Evolutionary conservation across 345 rosid genomes (phyloP), one percentile per base, ranked within the genome.

Genomic region (Eucalyptus decipiens): DNA sequence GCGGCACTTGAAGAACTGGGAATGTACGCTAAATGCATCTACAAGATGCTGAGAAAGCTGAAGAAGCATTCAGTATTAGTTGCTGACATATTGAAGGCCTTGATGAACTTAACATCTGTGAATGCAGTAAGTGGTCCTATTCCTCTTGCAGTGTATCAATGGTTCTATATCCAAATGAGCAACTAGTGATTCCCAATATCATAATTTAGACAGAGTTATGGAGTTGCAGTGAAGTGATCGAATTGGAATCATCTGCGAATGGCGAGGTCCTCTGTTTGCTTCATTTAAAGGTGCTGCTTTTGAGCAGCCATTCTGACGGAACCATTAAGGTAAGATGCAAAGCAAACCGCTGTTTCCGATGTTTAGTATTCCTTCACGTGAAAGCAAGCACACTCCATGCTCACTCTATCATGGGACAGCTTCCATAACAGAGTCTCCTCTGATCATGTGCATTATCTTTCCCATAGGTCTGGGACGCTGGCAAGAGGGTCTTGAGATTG

Each of bases 261-360:
- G 95, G 96, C 7, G 96, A 95, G 88, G 92, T 94, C 69, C 88
- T 95, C 88, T 94, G 93, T 86, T 91, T 95, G 91, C 89, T 91
- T 81, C 91, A 93, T 87, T 58, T 93, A 8, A 94, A 93, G 88
- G 93, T 93, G 86, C 90, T 93, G 32, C 81, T 95, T 81, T 30
- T 95, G 45, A 94, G 96, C 93, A 90, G 97, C 88, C 96, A 95
- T 90, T 93, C 96, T 5, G 97, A 95, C 87, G 97, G 97, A 88
- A 94, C 96, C 47, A 93, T 95, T 87, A 95, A 95, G 97, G 97
- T 93, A 17, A 65, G 87, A 49, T 32, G 76, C 76, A 62, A 37
- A 86, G 48, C 32, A 49, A 49, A 50, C 18, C 45, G 19, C 89
- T 42, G 50, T 30, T 6, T 83, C 30, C 7, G 6, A 58, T 23